These are phyloP conservation scores for Fusarium pseudoanthophilum DNA, from an alignment of 2,329 filamentous ascomycete species.

Conservation along the genomic window DNA sequence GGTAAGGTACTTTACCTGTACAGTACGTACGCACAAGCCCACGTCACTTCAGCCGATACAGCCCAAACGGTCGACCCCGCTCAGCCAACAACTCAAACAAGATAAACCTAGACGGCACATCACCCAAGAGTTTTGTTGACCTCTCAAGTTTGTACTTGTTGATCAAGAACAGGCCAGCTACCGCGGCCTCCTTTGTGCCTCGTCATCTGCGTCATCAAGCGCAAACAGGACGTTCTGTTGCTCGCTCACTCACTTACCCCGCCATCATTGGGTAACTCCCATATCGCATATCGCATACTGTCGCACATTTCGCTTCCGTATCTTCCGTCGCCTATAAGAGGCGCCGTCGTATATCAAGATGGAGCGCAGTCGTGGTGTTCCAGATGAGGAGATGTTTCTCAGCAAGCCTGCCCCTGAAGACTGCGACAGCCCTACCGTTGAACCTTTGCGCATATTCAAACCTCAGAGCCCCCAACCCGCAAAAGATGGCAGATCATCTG, in stretches of 20 bases:
- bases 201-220: slow-evolving; percentile 14
- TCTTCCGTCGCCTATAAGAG: slow-evolving; percentile 8
- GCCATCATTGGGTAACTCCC: slow-evolving; percentile 23
- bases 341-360: slow-evolving; percentile 50
- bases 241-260: slow-evolving; percentile 14
- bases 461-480: slow-evolving; percentile 72
- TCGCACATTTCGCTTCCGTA: slow-evolving; percentile 7
- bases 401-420: slow-evolving; percentile 63
- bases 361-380: slow-evolving; percentile 70
- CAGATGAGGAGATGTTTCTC: slow-evolving; percentile 88
- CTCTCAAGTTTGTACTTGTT: slow-evolving; percentile 2
- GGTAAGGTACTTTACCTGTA: neutral
- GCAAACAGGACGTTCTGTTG: slow-evolving; percentile 10
- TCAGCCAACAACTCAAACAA: slow-evolving; percentile 31
- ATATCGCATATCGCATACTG: slow-evolving; percentile 24
- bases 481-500: slow-evolving; percentile 52
- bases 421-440: slow-evolving; percentile 80
- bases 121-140: neutral
- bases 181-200: neutral
- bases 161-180: slow-evolving; percentile 17
- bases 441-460: slow-evolving; percentile 87
- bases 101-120: slow-evolving; percentile 10
- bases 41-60: slow-evolving; percentile 19
- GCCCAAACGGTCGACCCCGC: slow-evolving; percentile 36
- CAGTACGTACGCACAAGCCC: neutral